Evolutionary conservation across 2,329 filamentous ascomycete genomes (phyloP).

Genomic region (Tolypocladium inflatum): DNA sequence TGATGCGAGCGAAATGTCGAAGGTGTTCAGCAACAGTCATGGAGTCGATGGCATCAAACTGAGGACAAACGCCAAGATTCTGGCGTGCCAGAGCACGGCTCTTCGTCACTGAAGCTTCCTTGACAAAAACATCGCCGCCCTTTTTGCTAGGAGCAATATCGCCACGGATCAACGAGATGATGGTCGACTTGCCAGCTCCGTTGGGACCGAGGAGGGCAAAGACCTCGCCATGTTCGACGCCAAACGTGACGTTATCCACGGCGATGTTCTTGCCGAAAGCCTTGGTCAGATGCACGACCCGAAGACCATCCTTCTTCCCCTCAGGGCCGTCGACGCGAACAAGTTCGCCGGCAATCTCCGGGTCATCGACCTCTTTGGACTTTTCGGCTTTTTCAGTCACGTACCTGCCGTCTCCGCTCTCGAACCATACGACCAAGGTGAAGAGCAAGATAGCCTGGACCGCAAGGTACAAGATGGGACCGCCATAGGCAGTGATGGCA

Average conservation of each 20-base stretch:
- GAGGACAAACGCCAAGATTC: constrained; percentile 81
- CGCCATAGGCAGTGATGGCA: constrained; percentile 66
- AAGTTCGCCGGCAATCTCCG: constrained; percentile 57
- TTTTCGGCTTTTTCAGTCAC: constrained; percentile 6
- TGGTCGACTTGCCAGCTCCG: constrained; percentile 85
- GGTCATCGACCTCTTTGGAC: constrained; percentile 33
- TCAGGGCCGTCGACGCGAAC: constrained; percentile 40
- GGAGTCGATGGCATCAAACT: constrained; percentile 77
- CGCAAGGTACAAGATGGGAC: constrained; percentile 74
- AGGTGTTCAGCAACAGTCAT: constrained; percentile 88
- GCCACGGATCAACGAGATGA: constrained; percentile 79
- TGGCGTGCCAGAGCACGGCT: constrained; percentile 62
- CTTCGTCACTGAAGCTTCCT: constrained; percentile 62
- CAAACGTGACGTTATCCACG: constrained; percentile 83
- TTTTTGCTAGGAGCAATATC: constrained; percentile 64
- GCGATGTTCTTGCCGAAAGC: constrained; percentile 66
- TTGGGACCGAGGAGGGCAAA: constrained; percentile 88
- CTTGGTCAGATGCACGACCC: constrained; percentile 74
- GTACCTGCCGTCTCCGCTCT: constrained; percentile 46
- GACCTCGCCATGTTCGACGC: constrained; percentile 71
- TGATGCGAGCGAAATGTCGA: constrained; percentile 74
- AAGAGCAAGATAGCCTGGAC: constrained; percentile 66
- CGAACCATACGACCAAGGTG: constrained; percentile 65
- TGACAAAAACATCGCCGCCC: constrained; percentile 70
- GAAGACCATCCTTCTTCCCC: constrained; percentile 51